phyloP scores from a whole-genome alignment of 139 green algal genomes.

The Mychonastes homosphaera region DNA sequence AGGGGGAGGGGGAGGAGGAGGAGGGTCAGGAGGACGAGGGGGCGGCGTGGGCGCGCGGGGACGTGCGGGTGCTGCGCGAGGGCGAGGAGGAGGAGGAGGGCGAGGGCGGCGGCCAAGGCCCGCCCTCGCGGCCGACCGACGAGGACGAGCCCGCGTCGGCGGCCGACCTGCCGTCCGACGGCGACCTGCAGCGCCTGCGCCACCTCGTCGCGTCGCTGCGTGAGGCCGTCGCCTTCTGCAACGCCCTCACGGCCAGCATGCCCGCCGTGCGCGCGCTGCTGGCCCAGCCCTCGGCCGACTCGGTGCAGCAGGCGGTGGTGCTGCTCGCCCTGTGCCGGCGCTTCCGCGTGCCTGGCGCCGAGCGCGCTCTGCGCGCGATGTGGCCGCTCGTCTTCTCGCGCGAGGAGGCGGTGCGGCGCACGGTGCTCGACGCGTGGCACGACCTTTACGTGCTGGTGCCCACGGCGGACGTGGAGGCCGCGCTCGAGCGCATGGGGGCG shows the following conservation, averaged over 20 bases:
- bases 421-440: conserved; percentile 63
- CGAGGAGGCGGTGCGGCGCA: conserved; percentile 48
- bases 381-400: conserved; percentile 77
- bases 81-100: neutral
- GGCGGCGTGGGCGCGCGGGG: neutral
- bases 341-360: conserved; percentile 16
- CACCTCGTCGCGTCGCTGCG: conserved; percentile 58
- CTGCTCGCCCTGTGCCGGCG: conserved; percentile 51
- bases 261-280: conserved; percentile 52
- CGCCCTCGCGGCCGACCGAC: too few species aligned
- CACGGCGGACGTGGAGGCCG: conserved; percentile 21
- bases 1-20: conserved; percentile 1
- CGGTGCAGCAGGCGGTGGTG: conserved; percentile 55
- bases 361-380: conserved; percentile 36
- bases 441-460: conserved; percentile 39
- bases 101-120: neutral
- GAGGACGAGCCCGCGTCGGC: too few species aligned
- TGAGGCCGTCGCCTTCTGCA: conserved; percentile 48
- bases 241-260: conserved; percentile 29
- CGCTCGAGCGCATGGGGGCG: neutral
- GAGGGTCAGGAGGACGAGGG: conserved; percentile 1
- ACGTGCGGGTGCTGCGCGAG: neutral
- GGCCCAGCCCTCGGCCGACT: conserved; percentile 28
- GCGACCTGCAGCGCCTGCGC: neutral
- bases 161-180: too few species aligned